phyloP scores from a whole-genome alignment of 192 early-diverging fungal genomes.

The Linderina pennispora region DNA sequence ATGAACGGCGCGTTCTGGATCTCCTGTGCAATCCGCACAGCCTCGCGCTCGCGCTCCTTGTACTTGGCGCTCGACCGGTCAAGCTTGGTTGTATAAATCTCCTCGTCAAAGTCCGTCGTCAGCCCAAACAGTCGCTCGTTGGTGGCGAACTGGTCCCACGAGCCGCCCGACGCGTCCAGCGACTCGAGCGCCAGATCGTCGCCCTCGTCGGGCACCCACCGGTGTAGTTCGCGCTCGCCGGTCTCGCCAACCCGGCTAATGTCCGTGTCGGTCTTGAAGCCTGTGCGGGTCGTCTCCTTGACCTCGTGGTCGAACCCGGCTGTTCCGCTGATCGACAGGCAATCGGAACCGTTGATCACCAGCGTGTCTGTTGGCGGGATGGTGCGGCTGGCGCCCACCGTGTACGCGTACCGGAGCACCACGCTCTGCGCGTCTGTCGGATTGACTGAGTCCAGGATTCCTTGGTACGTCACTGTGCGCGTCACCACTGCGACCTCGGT shows the following conservation, averaged over 20 bases:
- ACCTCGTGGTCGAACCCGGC: slow-evolving; percentile 14
- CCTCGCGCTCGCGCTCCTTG: slow-evolving; percentile 82
- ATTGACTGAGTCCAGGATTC: slow-evolving; percentile 39
- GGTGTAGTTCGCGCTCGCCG: slow-evolving; percentile 77
- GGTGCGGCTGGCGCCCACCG: slow-evolving; percentile 13
- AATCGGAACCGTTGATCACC: slow-evolving; percentile 33
- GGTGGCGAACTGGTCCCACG: slow-evolving; percentile 96
- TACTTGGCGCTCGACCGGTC: slow-evolving; percentile 79
- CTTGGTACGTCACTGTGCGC: slow-evolving; percentile 14
- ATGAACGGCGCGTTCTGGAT: slow-evolving; percentile 69
- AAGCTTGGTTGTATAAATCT: slow-evolving; percentile 91
- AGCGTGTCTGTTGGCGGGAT: slow-evolving; percentile 26
- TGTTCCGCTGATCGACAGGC: slow-evolving; percentile 24
- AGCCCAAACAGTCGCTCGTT: slow-evolving; percentile 95
- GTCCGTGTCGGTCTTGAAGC: slow-evolving; percentile 85
- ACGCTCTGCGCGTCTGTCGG: slow-evolving; percentile 45
- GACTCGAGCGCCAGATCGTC: slow-evolving; percentile 19
- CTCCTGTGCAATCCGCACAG: slow-evolving; percentile 81
- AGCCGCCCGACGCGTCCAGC: slow-evolving; percentile 10
- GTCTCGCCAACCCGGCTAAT: slow-evolving; percentile 66
- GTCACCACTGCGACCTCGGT: slow-evolving; percentile 24
- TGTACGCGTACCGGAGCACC: slow-evolving; percentile 36
- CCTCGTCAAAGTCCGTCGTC: slow-evolving; percentile 92
- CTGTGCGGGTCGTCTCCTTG: slow-evolving; percentile 5
- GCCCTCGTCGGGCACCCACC: slow-evolving; percentile 73